Base-by-base conservation (phyloP, 768 basidiomycete species). In the Podaxis pistillaris region DNA sequence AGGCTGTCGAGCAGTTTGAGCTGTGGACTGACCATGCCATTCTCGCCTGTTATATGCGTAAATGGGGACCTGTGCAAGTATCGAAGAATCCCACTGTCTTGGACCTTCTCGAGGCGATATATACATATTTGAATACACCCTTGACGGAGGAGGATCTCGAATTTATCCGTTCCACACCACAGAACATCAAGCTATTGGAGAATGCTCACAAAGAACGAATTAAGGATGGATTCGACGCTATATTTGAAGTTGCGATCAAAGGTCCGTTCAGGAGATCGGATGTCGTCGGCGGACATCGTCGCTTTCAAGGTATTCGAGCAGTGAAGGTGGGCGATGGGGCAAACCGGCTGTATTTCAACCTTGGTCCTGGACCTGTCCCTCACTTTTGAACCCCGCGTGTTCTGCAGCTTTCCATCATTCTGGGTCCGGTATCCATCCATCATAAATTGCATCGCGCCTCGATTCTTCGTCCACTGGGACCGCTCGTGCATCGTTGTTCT, bases 31-130 rank as follows among this genome's bases (percentile, higher is more conserved):
- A 79, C 40, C 73, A 76, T 68, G 69, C 71, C 13, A 46, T 74
- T 36, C 74, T 81, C n/a, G 68, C 71, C 13, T 72, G 67, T 50
- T 81, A 78, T 79, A 79, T 81, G 73, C 63, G 70, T n/a, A 63
- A 62, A 22, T 80, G 88, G 87, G 83, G 83, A 1, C 81, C 81
- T 0, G 78, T 87, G 61, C 63, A 77, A 41, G 67, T 86, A 54
- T 67, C 72, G 9, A 24, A 56, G 11, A 63, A 68, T 12, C 72
- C 82, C 28, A 81, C 79, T 9, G 68, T 86, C 13, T 61, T 71
- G 52, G 82, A 84, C 65, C 53, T 86, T 64, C 71, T 87, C 24
- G 73, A 80, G 40, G 81, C 78, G 8, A 78, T 87, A 17, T 77
- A 83, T 65, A 67, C 70, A 0, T 85, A 83, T 69, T 78, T 86